Evolutionary conservation across 495 filamentous ascomycete species (phyloP).

Genomic region (Podospora pseudoanserina): DNA sequence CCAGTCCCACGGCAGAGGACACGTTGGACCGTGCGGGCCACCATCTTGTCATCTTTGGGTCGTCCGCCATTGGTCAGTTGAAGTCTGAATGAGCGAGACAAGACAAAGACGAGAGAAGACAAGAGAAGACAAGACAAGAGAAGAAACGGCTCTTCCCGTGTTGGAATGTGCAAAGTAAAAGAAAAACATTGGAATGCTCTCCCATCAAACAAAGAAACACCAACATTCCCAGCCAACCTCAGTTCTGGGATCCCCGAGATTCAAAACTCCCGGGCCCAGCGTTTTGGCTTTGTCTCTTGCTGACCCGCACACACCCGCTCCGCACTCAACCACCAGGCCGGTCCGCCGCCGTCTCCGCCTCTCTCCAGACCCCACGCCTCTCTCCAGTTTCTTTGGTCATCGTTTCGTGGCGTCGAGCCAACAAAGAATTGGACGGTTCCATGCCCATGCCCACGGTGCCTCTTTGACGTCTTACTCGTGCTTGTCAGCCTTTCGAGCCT

Average conservation of each 20-base stretch:
- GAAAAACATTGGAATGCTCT: not conserved
- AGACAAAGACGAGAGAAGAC: too few relatives aligned
- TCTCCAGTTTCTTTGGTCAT: not conserved
- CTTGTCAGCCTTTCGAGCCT: not conserved
- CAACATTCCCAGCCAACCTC: not conserved
- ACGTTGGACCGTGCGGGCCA: slow-evolving; percentile 2
- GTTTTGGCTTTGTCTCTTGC: slow-evolving; percentile 2
- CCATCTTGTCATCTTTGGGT: not conserved
- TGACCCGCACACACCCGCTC: not conserved
- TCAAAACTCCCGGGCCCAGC: not conserved
- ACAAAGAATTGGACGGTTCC: not conserved
- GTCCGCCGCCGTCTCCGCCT: not conserved
- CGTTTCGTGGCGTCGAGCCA: not conserved
- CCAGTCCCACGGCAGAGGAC: slow-evolving; percentile 2
- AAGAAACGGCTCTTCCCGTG: too few relatives aligned
- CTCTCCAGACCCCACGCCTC: not conserved
- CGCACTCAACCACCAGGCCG: not conserved
- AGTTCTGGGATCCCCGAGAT: not conserved
- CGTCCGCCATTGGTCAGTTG: not conserved
- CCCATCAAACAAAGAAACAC: not conserved
- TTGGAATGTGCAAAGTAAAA: too few relatives aligned
- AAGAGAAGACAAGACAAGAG: too few relatives aligned
- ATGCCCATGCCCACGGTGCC: not conserved
- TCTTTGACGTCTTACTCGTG: not conserved
- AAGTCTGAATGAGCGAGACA: too few relatives aligned